Evolutionary conservation across 495 filamentous ascomycete species (phyloP).

Genomic region (Delitschia confertaspora): DNA sequence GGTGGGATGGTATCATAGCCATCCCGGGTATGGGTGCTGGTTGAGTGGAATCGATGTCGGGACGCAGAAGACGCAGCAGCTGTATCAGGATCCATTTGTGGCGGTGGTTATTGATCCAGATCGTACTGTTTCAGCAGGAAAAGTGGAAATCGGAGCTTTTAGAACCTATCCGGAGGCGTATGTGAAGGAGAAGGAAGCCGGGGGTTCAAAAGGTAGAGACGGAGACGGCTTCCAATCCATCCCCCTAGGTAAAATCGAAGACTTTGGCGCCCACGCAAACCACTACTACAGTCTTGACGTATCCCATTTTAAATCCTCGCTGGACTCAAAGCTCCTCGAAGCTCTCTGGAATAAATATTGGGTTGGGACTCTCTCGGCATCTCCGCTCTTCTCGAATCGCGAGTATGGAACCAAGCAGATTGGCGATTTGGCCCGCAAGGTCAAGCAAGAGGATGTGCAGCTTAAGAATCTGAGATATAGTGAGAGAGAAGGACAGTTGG

Average conservation of each 20-base stretch:
- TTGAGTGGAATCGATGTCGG: conserved; percentile 89
- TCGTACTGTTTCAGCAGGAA: conserved; percentile 85
- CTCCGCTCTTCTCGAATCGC: conserved; percentile 82
- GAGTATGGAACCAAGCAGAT: conserved; percentile 93
- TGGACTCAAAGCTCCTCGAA: conserved; percentile 77
- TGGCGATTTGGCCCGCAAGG: conserved; percentile 72
- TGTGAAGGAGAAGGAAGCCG: conserved; percentile 23
- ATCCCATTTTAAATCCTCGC: conserved; percentile 82
- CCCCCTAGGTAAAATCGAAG: conserved; percentile 82
- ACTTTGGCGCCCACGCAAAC: conserved; percentile 87
- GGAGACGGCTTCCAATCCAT: conserved; percentile 62
- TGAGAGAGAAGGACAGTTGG: conserved; percentile 54
- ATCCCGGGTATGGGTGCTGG: conserved; percentile 99
- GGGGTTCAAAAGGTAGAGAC: conserved; percentile 29
- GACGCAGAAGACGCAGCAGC: conserved; percentile 78
- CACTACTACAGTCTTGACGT: conserved; percentile 88
- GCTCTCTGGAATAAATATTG: conserved; percentile 99
- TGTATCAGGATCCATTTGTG: conserved; percentile 77
- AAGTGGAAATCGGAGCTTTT: conserved; percentile 97
- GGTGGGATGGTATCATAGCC: conserved; percentile 96
- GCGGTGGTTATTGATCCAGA: conserved; percentile 97
- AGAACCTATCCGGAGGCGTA: conserved; percentile 77
- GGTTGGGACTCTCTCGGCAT: conserved; percentile 96
- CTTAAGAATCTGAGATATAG: conserved; percentile 21
- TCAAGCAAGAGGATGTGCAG: conserved; percentile 51